Percentiles rank a stretch among this genome's conserved stretches.
These are phyloP conservation scores for Aotearoamyces nothofagi DNA, from an alignment of 2,329 filamentous ascomycete genomes.

Conservation along the genomic window DNA sequence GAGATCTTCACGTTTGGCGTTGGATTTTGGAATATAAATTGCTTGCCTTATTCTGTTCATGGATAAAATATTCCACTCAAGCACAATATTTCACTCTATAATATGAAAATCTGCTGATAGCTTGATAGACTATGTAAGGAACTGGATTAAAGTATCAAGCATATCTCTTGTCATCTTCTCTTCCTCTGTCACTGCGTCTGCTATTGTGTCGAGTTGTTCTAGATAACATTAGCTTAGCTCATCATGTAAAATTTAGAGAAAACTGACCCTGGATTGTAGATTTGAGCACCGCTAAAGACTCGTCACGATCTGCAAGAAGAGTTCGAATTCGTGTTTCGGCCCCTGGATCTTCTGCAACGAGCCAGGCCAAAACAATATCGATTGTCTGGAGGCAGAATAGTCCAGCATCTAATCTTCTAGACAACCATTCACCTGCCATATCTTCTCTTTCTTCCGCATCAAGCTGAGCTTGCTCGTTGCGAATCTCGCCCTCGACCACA, in stretches of 20 bases:
- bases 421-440: constrained; percentile 57
- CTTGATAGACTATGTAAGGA: constrained; percentile 22
- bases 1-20: too few species aligned
- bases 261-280: constrained; percentile 46
- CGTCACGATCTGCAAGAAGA: constrained; percentile 52
- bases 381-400: constrained; percentile 71
- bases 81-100: too few species aligned
- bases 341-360: constrained; percentile 75
- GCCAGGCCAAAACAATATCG: constrained; percentile 78
- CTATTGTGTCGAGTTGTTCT: constrained; percentile 47
- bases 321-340: constrained; percentile 48
- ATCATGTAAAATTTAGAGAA: constrained; percentile 1
- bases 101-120: too few species aligned
- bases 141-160: constrained; percentile 42
- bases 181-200: constrained; percentile 34
- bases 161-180: constrained; percentile 44
- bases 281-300: constrained; percentile 46
- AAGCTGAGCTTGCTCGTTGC: constrained; percentile 35
- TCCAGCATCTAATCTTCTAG: constrained; percentile 65
- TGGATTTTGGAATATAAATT: too few species aligned
- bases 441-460: constrained; percentile 43
- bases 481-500: constrained; percentile 47
- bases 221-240: constrained; percentile 7
- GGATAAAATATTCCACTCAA: too few species aligned
- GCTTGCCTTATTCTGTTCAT: too few species aligned